Percentiles rank a stretch among this genome's conserved stretches.
Evolutionary conservation across 2,329 filamentous ascomycete genomes (phyloP).

Genomic region (Metarhizium guizhouense): DNA sequence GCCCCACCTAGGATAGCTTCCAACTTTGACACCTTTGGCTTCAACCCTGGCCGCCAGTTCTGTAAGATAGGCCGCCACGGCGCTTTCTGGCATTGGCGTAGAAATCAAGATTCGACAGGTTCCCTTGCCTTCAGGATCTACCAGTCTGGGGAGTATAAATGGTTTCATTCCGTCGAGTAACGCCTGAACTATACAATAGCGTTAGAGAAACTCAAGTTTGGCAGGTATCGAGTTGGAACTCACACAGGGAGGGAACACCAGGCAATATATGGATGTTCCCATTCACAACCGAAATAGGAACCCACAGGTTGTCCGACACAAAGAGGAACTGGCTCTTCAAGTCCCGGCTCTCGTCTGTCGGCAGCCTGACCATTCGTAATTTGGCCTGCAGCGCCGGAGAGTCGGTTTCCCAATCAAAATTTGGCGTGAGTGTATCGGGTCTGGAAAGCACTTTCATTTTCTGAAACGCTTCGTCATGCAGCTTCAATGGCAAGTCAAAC

Average conservation of each 20-base stretch:
- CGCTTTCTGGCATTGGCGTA: conserved; percentile 81
- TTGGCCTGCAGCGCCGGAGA: conserved; percentile 72
- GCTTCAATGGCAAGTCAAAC: conserved; percentile 65
- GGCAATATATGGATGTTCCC: conserved; percentile 90
- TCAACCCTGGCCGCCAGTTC: conserved; percentile 66
- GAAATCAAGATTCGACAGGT: conserved; percentile 73
- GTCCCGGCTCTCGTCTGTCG: conserved; percentile 59
- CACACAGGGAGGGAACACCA: conserved; percentile 74
- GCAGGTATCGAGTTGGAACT: conserved; percentile 15
- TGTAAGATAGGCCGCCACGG: conserved; percentile 74
- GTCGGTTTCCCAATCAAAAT: conserved; percentile 79
- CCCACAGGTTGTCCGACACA: conserved; percentile 75
- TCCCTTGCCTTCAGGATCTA: conserved; percentile 73
- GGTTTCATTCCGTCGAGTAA: conserved; percentile 73
- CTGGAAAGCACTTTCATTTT: conserved; percentile 78
- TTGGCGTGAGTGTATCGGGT: conserved; percentile 60
- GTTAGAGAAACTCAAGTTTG: conserved; percentile 1
- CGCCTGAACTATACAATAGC: conserved; percentile 46
- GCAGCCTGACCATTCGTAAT: conserved; percentile 83
- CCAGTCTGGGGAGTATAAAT: conserved; percentile 57
- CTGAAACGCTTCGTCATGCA: conserved; percentile 68
- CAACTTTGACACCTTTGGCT: conserved; percentile 77
- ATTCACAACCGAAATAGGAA: conserved; percentile 81
- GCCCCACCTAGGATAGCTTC: conserved; percentile 89
- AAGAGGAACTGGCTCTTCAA: conserved; percentile 69